Percentiles rank a stretch among this genome's conserved stretches.
phyloP scores from a whole-genome alignment of 257 asterid species.

The Solanum rostratum region DNA sequence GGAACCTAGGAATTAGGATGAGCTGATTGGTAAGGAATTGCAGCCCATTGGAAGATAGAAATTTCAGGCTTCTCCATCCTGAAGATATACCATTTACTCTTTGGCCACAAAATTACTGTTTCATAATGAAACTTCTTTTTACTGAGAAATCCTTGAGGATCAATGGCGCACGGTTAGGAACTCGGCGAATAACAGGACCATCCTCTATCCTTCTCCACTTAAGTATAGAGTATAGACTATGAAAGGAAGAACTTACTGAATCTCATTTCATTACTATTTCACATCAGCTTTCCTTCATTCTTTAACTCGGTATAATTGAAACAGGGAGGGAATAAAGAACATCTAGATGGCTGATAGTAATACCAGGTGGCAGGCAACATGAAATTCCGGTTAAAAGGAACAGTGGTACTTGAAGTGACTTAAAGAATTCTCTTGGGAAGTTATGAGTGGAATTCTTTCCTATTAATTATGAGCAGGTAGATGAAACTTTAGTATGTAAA shows the following conservation, averaged over 20 bases:
- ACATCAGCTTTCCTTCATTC: background rate
- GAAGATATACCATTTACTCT: background rate
- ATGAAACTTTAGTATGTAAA: background rate
- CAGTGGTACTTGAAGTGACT: background rate
- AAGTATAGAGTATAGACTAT: background rate
- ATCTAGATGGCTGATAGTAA: background rate
- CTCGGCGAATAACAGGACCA: background rate
- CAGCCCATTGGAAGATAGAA: background rate
- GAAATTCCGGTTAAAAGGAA: background rate
- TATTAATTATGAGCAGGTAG: background rate
- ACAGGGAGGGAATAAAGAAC: background rate
- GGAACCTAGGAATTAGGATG: background rate
- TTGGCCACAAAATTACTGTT: background rate
- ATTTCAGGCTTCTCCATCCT: background rate
- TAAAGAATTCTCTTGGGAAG: background rate
- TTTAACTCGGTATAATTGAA: background rate
- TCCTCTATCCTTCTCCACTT: background rate
- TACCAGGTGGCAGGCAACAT: background rate
- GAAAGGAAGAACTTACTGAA: background rate
- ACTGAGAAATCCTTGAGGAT: background rate
- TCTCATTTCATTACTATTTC: background rate
- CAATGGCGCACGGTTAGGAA: background rate
- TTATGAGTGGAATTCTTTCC: background rate
- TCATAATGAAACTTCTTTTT: background rate
- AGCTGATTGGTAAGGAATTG: background rate